Evolutionary conservation across 371 early-diverging fungal species (phyloP), one percentile per base, ranked within the genome.

Genomic region (Rhizopus stolonifer): DNA sequence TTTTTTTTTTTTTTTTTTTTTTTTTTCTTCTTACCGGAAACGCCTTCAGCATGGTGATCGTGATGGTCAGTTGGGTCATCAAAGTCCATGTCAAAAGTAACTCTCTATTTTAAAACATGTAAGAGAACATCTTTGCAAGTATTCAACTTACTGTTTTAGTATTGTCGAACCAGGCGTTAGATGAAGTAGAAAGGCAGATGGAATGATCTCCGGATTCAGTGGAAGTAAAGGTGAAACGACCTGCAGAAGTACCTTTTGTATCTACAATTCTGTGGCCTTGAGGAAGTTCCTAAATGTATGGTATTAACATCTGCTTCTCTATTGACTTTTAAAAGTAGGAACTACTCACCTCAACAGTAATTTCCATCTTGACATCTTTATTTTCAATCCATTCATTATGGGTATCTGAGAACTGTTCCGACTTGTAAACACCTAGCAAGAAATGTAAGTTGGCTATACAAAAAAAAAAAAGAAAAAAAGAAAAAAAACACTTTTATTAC

Each of bases 161-260:
- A 14, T 63, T 65, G 18, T 77, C 70, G 50, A 86, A 86, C 89
- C 89, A 90, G 21, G 71, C 64, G 22, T 58, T 73, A 19, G 84
- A 71, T 32, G 72, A 72, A 31, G 81, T 72, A 46, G 79, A 74
- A 29, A 96, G 65, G 70, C 97, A 97, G 58, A 97, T 91, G 25
- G 82, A 67, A 69, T 97, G 95, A 62, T 93, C 89, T 38, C 96
- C 96, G 18, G 90, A 80, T 40, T 88, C 90, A 22, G 85, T 77
- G 17, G 95, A 84, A 14, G 95, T 92, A 60, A 95, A 97, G 42
- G 86, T 85, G 61, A 96, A 95, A 56, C 83, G 81, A 45, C 94
- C 97, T 54, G 66, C 57, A 42, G 83, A 61, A 5, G 64, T 61
- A 51, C 89, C 80, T 69, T 88, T 88, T 62, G 90, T 91, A 56